Percentiles rank a stretch among this genome's conserved stretches.
phyloP scores from a whole-genome alignment of 1,284 basidiomycete species.

The Xerocomus nothofagi region DNA sequence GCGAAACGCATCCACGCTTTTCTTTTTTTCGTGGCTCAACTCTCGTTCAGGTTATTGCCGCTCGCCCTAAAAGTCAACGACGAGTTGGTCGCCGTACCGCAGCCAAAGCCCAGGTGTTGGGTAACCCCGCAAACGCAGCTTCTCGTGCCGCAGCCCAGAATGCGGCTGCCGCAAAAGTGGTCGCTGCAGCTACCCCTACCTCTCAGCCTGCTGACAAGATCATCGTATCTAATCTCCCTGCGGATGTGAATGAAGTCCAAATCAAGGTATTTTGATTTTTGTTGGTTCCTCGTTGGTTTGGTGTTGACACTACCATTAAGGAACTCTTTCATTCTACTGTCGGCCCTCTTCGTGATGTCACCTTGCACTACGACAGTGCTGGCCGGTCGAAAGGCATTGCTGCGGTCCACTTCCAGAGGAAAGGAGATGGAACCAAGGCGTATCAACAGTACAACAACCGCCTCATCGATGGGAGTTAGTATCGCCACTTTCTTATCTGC shows the following conservation, averaged over 20 bases:
- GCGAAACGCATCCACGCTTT: conserved; percentile 27
- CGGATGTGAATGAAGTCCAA: conserved; percentile 93
- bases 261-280: conserved; percentile 72
- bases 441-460: conserved; percentile 96
- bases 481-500: conserved; percentile 52
- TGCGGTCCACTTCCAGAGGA: conserved; percentile 82
- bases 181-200: conserved; percentile 36
- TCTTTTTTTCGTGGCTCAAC: conserved; percentile 22
- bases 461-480: conserved; percentile 99
- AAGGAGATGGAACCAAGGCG: conserved; percentile 90
- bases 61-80: conserved; percentile 55
- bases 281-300: not conserved
- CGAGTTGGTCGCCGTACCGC: conserved; percentile 46
- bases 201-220: conserved; percentile 78
- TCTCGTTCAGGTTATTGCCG: conserved; percentile 66
- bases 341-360: conserved; percentile 82
- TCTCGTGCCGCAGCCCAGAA: conserved; percentile 50
- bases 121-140: conserved; percentile 47
- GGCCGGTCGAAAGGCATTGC: conserved; percentile 92
- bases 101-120: conserved; percentile 56
- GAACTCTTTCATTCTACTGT: conserved; percentile 93
- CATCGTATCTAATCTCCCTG: conserved; percentile 93
- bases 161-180: conserved; percentile 42
- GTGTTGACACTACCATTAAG: conserved; percentile 42
- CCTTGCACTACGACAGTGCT: conserved; percentile 80